phyloP scores from a whole-genome alignment of 441 rosid species.

The Dalechampia spathulata region DNA sequence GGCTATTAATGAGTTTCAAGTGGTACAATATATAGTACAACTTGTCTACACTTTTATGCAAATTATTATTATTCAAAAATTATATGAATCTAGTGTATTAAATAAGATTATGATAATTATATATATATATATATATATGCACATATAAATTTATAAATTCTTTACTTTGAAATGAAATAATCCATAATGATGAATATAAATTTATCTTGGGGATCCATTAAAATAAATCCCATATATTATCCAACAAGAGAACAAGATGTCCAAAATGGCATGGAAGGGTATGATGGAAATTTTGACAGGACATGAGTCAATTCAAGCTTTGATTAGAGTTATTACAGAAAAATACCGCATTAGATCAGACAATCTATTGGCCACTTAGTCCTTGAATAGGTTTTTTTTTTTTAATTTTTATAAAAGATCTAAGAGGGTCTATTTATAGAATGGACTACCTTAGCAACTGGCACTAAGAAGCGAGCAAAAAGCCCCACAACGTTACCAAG shows the following conservation, averaged over 20 bases:
- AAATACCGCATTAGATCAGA: background rate
- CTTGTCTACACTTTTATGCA: background rate
- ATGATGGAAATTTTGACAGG: background rate
- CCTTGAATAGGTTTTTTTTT: background rate
- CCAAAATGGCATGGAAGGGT: background rate
- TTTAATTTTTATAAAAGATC: too few species aligned
- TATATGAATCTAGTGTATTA: too few species aligned
- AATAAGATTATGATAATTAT: too few species aligned
- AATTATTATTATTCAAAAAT: too few species aligned
- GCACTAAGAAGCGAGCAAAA: background rate
- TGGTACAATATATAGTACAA: background rate
- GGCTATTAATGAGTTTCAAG: background rate
- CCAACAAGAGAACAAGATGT: background rate
- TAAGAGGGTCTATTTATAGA: slow-evolving; percentile 24
- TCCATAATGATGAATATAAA: too few species aligned
- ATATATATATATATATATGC: too few species aligned
- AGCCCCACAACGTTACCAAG: background rate
- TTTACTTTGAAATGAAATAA: too few species aligned
- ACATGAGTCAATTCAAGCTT: background rate
- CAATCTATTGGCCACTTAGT: background rate
- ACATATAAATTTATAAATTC: too few species aligned
- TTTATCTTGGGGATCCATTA: too few species aligned
- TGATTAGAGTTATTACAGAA: background rate
- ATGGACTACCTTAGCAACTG: background rate
- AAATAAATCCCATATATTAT: too few species aligned